These are phyloP conservation scores for Fusarium sp. DNA, from an alignment of 2,329 filamentous ascomycete species.

Conservation along the genomic window DNA sequence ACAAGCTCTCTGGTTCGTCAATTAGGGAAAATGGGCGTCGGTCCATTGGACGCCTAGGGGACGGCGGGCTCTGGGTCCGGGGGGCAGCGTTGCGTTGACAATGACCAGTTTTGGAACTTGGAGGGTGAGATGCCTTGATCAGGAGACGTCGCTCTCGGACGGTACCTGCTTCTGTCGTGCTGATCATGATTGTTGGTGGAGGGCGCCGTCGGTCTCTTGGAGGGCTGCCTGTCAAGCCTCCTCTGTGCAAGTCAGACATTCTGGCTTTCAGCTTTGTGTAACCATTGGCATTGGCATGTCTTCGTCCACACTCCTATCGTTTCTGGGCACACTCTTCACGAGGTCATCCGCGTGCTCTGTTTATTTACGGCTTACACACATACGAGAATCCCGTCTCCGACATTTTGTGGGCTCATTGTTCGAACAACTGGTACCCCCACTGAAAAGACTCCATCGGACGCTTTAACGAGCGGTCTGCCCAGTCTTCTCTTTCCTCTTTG, in stretches of 20 bases:
- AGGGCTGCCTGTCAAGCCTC: neutral
- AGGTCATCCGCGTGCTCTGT: neutral
- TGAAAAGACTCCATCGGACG: slow-evolving; percentile 13
- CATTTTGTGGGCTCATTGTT: neutral
- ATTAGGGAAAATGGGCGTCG: slow-evolving; percentile 1
- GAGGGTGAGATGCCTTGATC: slow-evolving; percentile 23
- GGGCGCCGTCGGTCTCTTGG: slow-evolving; percentile 9
- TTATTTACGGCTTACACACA: neutral
- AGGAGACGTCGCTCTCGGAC: slow-evolving; percentile 40
- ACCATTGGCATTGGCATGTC: neutral
- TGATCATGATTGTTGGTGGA: slow-evolving; percentile 27
- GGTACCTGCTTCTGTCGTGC: slow-evolving; percentile 43
- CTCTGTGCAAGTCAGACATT: slow-evolving; percentile 14
- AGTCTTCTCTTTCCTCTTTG: slow-evolving; percentile 13
- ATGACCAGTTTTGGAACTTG: slow-evolving; percentile 20
- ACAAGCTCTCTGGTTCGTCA: slow-evolving; percentile 12
- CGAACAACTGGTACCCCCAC: slow-evolving; percentile 9
- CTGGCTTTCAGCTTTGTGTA: slow-evolving; percentile 1
- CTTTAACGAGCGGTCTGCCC: neutral
- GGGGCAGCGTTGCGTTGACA: neutral
- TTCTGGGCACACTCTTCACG: neutral
- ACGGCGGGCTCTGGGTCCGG: slow-evolving; percentile 1
- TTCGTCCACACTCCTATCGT: neutral
- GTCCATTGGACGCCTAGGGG: slow-evolving; percentile 14
- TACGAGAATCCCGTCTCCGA: neutral